phyloP scores from a whole-genome alignment of 768 basidiomycete species.

The Stropharia rugosoannulata region DNA sequence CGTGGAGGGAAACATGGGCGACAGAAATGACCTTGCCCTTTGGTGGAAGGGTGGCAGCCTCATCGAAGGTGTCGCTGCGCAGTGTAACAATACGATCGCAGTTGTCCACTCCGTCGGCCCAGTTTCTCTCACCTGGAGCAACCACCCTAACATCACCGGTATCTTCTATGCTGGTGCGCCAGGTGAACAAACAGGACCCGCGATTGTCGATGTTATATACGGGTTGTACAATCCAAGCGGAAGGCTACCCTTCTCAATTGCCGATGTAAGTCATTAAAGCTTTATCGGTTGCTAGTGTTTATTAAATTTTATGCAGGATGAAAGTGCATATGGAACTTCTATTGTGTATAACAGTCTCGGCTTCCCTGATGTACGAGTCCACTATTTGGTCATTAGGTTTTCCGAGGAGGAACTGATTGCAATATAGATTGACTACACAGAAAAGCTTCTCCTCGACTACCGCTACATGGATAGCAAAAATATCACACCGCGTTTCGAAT shows the following conservation, averaged over 20 bases:
- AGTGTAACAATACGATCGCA: constrained; percentile 77
- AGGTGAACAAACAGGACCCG: constrained; percentile 80
- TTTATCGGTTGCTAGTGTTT: background rate
- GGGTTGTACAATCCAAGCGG: constrained; percentile 77
- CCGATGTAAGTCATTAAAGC: constrained; percentile 40
- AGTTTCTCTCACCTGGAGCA: constrained; percentile 70
- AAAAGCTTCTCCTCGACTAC: constrained; percentile 67
- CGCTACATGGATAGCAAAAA: constrained; percentile 56
- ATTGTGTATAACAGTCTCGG: constrained; percentile 43
- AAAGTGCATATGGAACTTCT: constrained; percentile 38
- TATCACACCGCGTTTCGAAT: constrained; percentile 57
- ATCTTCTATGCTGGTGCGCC: constrained; percentile 55
- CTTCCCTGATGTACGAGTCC: constrained; percentile 33
- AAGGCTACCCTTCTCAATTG: constrained; percentile 73
- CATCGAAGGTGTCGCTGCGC: constrained; percentile 56
- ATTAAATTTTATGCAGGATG: constrained; percentile 24
- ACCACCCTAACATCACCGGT: constrained; percentile 70
- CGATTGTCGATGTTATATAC: constrained; percentile 75
- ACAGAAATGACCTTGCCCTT: constrained; percentile 55
- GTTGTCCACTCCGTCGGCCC: constrained; percentile 80
- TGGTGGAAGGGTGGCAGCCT: constrained; percentile 58
- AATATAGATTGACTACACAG: constrained; percentile 60
- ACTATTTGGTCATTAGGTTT: constrained; percentile 14
- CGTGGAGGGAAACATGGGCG: constrained; percentile 63
- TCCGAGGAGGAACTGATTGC: background rate